phyloP scores from a whole-genome alignment of 2,329 filamentous ascomycete species.

The Fusarium sp. region DNA sequence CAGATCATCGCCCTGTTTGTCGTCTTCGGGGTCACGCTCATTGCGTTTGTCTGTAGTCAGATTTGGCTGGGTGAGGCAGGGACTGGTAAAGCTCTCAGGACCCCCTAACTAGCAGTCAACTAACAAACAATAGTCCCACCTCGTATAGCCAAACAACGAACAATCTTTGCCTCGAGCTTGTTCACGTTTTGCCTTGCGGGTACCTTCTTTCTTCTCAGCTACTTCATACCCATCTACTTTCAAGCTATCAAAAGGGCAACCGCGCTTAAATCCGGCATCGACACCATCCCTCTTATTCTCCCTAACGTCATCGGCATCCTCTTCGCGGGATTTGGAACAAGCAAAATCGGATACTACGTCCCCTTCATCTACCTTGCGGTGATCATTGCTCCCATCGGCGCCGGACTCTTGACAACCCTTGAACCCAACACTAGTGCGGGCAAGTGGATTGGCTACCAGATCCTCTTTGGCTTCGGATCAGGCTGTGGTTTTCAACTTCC shows the following conservation, averaged over 20 bases:
- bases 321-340: slow-evolving; percentile 36
- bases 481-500: slow-evolving; percentile 5
- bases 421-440: slow-evolving; percentile 15
- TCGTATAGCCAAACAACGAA: background rate
- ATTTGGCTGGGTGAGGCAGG: background rate
- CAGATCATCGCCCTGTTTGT: background rate
- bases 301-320: slow-evolving; percentile 30
- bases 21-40: background rate
- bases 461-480: slow-evolving; percentile 51
- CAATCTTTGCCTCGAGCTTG: background rate
- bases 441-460: slow-evolving; percentile 42
- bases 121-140: background rate
- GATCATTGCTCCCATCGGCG: slow-evolving; percentile 46
- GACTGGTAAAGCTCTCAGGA: too few relatives aligned
- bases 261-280: slow-evolving; percentile 38
- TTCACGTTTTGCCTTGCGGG: background rate
- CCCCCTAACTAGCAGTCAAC: too few relatives aligned
- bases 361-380: slow-evolving; percentile 49
- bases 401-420: slow-evolving; percentile 54
- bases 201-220: slow-evolving; percentile 33
- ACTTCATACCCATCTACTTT: slow-evolving; percentile 62
- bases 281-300: slow-evolving; percentile 36
- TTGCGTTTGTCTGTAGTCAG: slow-evolving; percentile 2
- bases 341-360: slow-evolving; percentile 51
- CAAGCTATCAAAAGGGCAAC: slow-evolving; percentile 53